Evolutionary conservation across 1,139 yeast genomes (phyloP), one percentile per base, ranked within the genome.

Genomic region (Blastobotrys petasosporus): DNA sequence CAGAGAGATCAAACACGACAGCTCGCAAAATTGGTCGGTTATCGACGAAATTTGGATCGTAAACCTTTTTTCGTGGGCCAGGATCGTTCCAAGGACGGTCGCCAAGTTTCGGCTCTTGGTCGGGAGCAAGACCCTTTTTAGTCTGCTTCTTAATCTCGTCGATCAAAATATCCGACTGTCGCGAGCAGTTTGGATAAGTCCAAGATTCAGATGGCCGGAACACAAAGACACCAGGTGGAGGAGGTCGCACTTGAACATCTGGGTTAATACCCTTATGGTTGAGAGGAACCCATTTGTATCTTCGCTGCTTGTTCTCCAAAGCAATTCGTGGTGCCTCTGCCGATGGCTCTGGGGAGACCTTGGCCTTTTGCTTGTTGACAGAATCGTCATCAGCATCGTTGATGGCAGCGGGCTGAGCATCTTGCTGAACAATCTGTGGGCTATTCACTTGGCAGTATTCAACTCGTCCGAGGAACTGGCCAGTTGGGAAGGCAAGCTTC

Each of bases 61-160:
- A 38, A 32, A 49, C 52, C 32, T 55, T 54, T 37, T 64, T 55
- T 46, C 66, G 60, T 32, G 84, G 85, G 53, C 95, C 94, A 23
- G 88, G 90, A 58, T 87, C 94, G 62, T 88, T 88, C 95, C 97
- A 90, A 16, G 95, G 90, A 54, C 92, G 76, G 44, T 84, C 85
- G 25, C 87, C 85, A 36, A 78, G 74, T 15, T 69, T 61, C 42
- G 62, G 67, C 37, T 65, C 63, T 44, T 69, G 64, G 20, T 76
- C 68, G 45, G 73, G 72, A 10, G 52, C 57, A 17, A 58, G 41
- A 23, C 90, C 90, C 47, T 85, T 75, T 55, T 75, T 74, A 1
- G 95, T 86, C 12, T 63, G 49, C 34, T 67, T 64, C 62, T 80
- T 81, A 36, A 83, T 80, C 58, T 82, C 81, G 52, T 84, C 94